Base-by-base conservation (phyloP, 768 basidiomycete genomes). In the Russula lepida region DNA sequence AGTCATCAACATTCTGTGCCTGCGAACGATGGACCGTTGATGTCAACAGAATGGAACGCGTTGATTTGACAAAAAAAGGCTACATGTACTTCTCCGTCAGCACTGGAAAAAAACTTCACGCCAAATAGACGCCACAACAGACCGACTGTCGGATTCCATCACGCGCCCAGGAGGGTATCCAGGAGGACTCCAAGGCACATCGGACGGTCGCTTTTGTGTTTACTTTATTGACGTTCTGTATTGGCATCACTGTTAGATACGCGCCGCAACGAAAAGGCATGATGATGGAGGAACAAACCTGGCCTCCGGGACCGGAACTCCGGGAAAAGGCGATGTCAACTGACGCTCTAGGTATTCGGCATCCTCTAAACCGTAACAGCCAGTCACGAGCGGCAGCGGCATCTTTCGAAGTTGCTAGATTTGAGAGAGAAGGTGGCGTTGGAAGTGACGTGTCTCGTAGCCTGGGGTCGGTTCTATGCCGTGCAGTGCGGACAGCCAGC, bases 141-240 rank as follows among this genome's bases (percentile, higher is more conserved):
- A 87, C 84, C 64, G 79, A 76, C 66, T 66, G 69, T 65, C 74
- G 75, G 23, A 90, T 64, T 32, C 68, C 70, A 7, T 78, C 72
- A 33, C 70, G 72, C 4, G 85, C 81, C 89, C 89, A 91, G 2
- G 64, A 55, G 7, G 89, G 89, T 53, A 91, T 84, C 88, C 88
- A 90, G 1, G 72, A 56, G 1, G 79, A 74, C 54, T 83, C 74
- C 9, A 89, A 53, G 6, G 77, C 71, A 66, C 86, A 88, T 44
- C 85, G 77, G 17, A 86, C 66, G 0, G 82, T 85, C 0, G 81
- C 87, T 69, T 92, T 92, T 15, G 90, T 92, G 60, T 89, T 91
- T n/a, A 92, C 81, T 74, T 91, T 92, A 69, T 92, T 92, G 41
- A 92, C 90, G 65, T 92, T 89, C 88, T 92, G 66, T 15, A n/a